phyloP scores from a whole-genome alignment of 257 asterid species.

The Misopates orontium region DNA sequence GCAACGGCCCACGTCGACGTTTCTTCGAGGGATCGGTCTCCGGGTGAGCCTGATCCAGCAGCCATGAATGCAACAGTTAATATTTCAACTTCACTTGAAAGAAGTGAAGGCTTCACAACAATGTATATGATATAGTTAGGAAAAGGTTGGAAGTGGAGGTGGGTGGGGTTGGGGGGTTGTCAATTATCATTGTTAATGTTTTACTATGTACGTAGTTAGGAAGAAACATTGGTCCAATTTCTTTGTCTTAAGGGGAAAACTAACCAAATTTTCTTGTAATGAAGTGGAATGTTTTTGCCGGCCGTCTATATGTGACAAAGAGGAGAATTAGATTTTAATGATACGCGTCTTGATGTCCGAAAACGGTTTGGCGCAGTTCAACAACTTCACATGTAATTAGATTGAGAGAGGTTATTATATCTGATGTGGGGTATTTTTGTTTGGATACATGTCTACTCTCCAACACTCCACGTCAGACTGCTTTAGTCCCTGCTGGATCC shows the following conservation, averaged over 20 bases:
- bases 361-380: neutral
- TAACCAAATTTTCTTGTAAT: neutral
- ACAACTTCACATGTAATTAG: slow-evolving; percentile 22
- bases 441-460: too few species aligned
- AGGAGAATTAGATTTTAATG: neutral
- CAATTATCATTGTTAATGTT: slow-evolving; percentile 15
- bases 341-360: too few species aligned
- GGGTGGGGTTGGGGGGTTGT: neutral
- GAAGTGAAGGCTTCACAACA: neutral
- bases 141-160: too few species aligned
- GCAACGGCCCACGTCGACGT: slow-evolving; percentile 94
- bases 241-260: slow-evolving; percentile 15
- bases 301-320: slow-evolving; percentile 25
- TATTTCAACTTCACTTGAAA: neutral
- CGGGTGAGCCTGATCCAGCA: slow-evolving; percentile 26
- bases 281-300: slow-evolving; percentile 23
- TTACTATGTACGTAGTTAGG: slow-evolving; percentile 30
- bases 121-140: too few species aligned
- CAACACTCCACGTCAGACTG: too few species aligned
- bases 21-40: slow-evolving; percentile 58
- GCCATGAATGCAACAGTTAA: slow-evolving; percentile 29
- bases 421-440: too few species aligned
- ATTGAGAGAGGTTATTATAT: too few species aligned
- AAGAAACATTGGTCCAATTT: slow-evolving; percentile 16
- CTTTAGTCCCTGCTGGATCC: too few species aligned